phyloP scores from a whole-genome alignment of 768 basidiomycete species.

The Xerocomellus chrysenteron region DNA sequence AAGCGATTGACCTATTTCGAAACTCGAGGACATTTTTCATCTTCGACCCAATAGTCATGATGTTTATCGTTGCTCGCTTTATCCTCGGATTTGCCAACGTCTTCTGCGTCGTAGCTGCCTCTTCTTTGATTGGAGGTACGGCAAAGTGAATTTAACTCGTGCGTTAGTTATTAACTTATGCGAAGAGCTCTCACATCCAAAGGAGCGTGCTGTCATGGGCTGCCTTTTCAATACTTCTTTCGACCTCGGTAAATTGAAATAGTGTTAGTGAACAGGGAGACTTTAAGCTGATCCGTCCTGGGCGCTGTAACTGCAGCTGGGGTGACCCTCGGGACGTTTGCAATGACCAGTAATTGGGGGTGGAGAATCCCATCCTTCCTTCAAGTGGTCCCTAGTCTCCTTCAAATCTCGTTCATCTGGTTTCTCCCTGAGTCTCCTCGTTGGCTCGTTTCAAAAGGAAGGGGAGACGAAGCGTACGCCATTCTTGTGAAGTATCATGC shows the following conservation, averaged over 20 bases:
- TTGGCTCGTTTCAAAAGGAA: slow-evolving; percentile 60
- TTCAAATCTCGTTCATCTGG: slow-evolving; percentile 56
- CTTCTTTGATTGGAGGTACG: too few relatives aligned
- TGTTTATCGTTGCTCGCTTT: too few relatives aligned
- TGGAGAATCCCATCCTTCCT: slow-evolving; percentile 69
- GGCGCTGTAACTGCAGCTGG: slow-evolving; percentile 42
- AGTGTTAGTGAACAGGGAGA: too few relatives aligned
- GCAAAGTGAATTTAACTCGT: too few relatives aligned
- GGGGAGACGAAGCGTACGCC: slow-evolving; percentile 45
- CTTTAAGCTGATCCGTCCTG: not conserved
- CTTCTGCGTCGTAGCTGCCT: too few relatives aligned
- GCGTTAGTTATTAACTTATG: not conserved
- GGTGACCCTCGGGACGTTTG: slow-evolving; percentile 61
- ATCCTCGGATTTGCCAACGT: not conserved
- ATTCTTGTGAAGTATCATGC: slow-evolving; percentile 60
- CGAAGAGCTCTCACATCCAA: slow-evolving; percentile 24
- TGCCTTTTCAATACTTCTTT: slow-evolving; percentile 10
- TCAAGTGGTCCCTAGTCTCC: slow-evolving; percentile 50
- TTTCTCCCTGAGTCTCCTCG: slow-evolving; percentile 66
- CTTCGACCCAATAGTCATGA: not conserved
- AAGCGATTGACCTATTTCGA: too few relatives aligned
- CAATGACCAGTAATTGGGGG: slow-evolving; percentile 56
- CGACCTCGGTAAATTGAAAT: slow-evolving; percentile 9
- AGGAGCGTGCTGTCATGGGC: slow-evolving; percentile 17
- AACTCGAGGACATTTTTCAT: not conserved